Evolutionary conservation across 2,329 filamentous ascomycete species (phyloP), one percentile per base, ranked within the genome.

Genomic region (Colletotrichum trifolii): DNA sequence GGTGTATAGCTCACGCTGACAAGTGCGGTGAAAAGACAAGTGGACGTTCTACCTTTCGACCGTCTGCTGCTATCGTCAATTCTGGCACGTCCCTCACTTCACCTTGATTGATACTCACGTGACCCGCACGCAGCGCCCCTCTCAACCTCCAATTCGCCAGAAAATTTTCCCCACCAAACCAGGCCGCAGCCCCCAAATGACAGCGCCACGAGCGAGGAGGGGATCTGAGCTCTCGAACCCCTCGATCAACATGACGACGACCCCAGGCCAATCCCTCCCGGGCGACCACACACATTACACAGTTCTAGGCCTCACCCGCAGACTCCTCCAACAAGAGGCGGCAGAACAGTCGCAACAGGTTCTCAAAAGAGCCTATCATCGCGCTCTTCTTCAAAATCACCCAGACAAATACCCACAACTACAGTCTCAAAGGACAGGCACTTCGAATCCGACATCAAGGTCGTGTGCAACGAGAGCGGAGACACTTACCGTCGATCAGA

Each of bases 361-460:
- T 54, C 78, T 91, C 66, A 90, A 88, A 72, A 82, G 82, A 64
- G 88, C 88, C 65, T 91, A 91, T 76, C 87, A 83, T 74, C 83
- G 85, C 58, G 87, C 89, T 25, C 83, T 91, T 39, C 83, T 91
- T 13, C 83, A 81, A 68, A 83, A 91, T 78, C 89, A 91, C 75
- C 89, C 89, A 2, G 88, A 90, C 78, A 89, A 90, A 71, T 70
- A 59, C 56, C 55, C 40, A 73, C 65, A 43, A 35, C 15, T 53
- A n/a, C 45, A 40, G 48, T 42, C 35, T 9, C 42, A 53, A 58
- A 36, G 64, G 66, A 40, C 66, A 42, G 17, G 43, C n/a, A 10
- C 38, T 12, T 25, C 36, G 5, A 8, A 58, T 39, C 42, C 48
- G 71, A 69, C 54, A 42, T 40, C 46, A 53, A 54, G 65, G 49